Evolutionary conservation across 768 basidiomycete species (phyloP).

Genomic region (Hortiboletus campestris): DNA sequence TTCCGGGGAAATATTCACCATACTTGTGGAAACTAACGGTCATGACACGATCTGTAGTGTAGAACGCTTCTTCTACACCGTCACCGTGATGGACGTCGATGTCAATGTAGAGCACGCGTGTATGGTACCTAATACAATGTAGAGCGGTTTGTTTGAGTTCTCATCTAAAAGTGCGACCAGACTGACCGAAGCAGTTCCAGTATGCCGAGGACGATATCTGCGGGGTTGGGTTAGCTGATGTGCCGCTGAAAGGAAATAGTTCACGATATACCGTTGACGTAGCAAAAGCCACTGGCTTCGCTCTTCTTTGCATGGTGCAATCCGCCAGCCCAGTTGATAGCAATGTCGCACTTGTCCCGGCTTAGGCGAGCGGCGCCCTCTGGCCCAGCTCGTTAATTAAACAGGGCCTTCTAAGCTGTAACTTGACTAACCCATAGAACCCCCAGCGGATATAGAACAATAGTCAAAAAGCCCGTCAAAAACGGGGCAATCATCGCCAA

Average conservation of each 20-base stretch:
- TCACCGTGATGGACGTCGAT: constrained; percentile 99
- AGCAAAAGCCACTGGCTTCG: constrained; percentile 98
- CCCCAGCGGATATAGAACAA: constrained; percentile 99
- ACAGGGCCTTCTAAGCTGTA: not conserved
- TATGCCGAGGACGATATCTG: constrained; percentile 97
- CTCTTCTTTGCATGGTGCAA: constrained; percentile 99
- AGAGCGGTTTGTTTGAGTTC: not conserved
- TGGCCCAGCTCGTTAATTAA: constrained; percentile 31
- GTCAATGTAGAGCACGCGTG: constrained; percentile 94
- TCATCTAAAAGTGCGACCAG: not conserved
- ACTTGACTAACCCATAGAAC: constrained; percentile 84
- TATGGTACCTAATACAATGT: constrained; percentile 66
- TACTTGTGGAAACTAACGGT: constrained; percentile 98
- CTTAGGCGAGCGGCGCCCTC: constrained; percentile 97
- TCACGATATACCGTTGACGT: constrained; percentile 76
- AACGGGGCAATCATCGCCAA: constrained; percentile 98
- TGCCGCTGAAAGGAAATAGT: not conserved
- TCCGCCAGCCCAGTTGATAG: constrained; percentile 98
- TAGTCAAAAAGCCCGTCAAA: constrained; percentile 99
- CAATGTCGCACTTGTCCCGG: constrained; percentile 97
- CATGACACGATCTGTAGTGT: constrained; percentile 98
- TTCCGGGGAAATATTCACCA: constrained; percentile 98
- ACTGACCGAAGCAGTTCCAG: constrained; percentile 83
- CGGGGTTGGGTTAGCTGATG: not conserved
- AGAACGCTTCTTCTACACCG: constrained; percentile 99